Base-by-base conservation (phyloP, 2,329 filamentous ascomycete genomes). In the Tolypocladium tundrense region DNA sequence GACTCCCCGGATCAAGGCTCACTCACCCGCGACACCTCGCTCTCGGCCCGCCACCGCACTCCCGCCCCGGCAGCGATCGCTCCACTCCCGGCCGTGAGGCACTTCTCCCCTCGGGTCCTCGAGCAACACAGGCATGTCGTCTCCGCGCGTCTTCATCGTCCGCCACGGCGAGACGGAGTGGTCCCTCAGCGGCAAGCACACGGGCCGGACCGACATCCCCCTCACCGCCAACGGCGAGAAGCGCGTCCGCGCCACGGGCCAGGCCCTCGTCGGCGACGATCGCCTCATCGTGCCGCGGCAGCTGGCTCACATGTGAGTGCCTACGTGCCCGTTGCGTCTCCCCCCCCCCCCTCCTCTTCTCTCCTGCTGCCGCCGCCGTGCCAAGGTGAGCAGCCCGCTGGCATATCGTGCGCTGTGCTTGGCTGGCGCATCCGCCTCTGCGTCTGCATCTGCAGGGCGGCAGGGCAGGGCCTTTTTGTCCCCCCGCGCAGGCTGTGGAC, bases 101-200 rank as follows among this genome's bases (percentile, higher is more conserved):
- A 31, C 37, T 24, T 14, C 43, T 40, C 39, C 3, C 39, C 6
- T 16, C 31, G 11, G 14, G 39, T 24, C 24, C 24, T 35, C 53
- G 41, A 31, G 37, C 51, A 19, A 52, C 33, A 55, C 33, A n/a
- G 58, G 59, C 53, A 70, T 70, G 69, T 59, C 68, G 27, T 84
- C 86, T 2, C 89, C 90, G 2, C 82, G 89, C 56, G 86, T 90
- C 69, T 93, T 93, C 77, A 84, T 94, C 64, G 76, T 91, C 70
- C 90, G 92, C 65, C 92, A 97, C 69, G 93, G 92, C 74, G 91
- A 97, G 77, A 97, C 92, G 4, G 91, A 96, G 77, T 97, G 92
- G 92, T 95, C 90, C 6, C 84, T 96, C 53, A 88, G 88, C 64
- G 92, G 91, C 58, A 82, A 85, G 56, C 90, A 97, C 74, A 97